These are phyloP conservation scores for Tuber calosporum DNA, from an alignment of 495 filamentous ascomycete species.

Conservation along the genomic window DNA sequence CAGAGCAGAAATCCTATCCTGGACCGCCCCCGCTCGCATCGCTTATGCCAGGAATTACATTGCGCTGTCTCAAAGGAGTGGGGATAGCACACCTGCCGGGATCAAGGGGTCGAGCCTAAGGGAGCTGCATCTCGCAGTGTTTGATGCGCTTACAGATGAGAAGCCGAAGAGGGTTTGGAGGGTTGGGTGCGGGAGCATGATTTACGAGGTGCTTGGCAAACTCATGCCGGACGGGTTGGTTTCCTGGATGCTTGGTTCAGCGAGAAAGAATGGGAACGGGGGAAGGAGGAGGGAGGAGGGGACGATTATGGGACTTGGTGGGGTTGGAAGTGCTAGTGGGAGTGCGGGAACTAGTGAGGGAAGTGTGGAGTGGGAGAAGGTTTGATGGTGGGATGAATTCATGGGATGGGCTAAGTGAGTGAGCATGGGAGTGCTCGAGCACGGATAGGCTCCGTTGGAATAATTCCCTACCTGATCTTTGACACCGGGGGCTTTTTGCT, in stretches of 20 bases:
- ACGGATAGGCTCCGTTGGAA: neutral
- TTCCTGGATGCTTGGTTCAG: constrained; percentile 79
- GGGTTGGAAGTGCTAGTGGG: constrained; percentile 44
- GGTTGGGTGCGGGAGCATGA: constrained; percentile 70
- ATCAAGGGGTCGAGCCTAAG: constrained; percentile 60
- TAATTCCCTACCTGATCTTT: neutral
- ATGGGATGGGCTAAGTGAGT: neutral
- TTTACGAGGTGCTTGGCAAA: constrained; percentile 78
- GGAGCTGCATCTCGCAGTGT: constrained; percentile 73
- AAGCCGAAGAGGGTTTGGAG: constrained; percentile 53
- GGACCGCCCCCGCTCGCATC: constrained; percentile 53
- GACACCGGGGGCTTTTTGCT: neutral
- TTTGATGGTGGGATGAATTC: constrained; percentile 9
- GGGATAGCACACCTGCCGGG: constrained; percentile 47
- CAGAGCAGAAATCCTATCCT: constrained; percentile 56
- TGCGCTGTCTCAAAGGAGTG: constrained; percentile 44
- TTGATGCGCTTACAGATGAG: constrained; percentile 66
- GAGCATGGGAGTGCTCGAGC: neutral
- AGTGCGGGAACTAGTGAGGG: constrained; percentile 37
- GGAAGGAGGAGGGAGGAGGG: constrained; percentile 45
- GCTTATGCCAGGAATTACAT: constrained; percentile 55
- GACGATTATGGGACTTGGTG: constrained; percentile 48
- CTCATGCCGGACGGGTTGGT: constrained; percentile 75
- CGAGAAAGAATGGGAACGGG: constrained; percentile 48
- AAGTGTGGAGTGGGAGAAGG: constrained; percentile 28